Evolutionary conservation across 768 basidiomycete species (phyloP), one percentile per base, ranked within the genome.

Genomic region (Rhodotorula taiwanensis): DNA sequence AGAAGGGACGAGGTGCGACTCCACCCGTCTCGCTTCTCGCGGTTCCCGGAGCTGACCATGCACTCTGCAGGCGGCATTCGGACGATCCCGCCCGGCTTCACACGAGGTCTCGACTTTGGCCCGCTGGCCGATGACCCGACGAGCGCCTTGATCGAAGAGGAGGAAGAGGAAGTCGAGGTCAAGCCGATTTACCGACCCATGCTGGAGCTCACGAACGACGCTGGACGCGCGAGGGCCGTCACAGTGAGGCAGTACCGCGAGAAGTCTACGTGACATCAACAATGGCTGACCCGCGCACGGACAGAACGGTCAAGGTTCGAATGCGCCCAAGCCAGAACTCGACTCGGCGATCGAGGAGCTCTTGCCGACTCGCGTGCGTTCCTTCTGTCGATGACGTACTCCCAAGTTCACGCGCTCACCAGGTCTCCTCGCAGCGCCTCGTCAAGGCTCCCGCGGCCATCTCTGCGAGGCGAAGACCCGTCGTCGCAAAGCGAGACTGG

Each of bases 401-500:
- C 47, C 60, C 8, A 10, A 10, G 11, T 41, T 41, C 18, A 41
- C 39, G 81, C 52, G 83, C 85, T 23, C 73, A 79, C 43, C 10
- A 79, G 79, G 55, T 65, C 81, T 3, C 69, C 74, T 33, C 75
- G 78, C 78, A 49, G 55, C 61, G 58, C 53, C 65, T 66, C 28
- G 55, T 44, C 51, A 66, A 61, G 41, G 60, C 65, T 8, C 54
- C 66, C 21, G 43, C 60, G 31, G 50, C 63, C 30, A 50, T 58
- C 55, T 59, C 61, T 39, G 58, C 53, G 5, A 58, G 48, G 5
- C 64, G 75, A 70, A 67, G 75, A 50, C 70, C 78, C 4, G 79
- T 81, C 51, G 72, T 83, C 6, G 83, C 83, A 61, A 93, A 93
- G 76, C 87, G 88, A 52, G 91, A 97, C 67, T 99, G 95, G 95